Evolutionary conservation across 139 green algal species (phyloP), one percentile per base, ranked within the genome.

Genomic region (Axilococcus clingmanii): DNA sequence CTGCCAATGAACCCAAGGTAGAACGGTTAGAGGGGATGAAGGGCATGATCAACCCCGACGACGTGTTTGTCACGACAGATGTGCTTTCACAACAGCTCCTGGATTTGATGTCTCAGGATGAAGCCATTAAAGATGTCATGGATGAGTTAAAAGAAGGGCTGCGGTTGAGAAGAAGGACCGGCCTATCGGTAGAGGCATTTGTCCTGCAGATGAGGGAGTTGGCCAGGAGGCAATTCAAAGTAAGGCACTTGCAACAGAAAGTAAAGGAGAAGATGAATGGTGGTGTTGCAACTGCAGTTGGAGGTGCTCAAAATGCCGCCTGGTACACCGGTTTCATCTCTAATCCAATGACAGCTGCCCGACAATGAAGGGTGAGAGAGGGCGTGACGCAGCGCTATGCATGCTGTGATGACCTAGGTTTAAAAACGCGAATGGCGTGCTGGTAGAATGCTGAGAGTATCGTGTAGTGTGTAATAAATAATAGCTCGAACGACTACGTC

Each of bases 51-150:
- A 30, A 57, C 32, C 9, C 49, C 12, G 25, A 57, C 43, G 34
- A 29, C 11, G 49, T 30, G 9, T 44, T 57, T 44, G 29, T 57
- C n/a, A 11, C 49, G 15, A 30, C 23, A 32, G 49, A 57, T 43
- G 22, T 20, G 23, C 17, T 25, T 0, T 25, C 28, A 17, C 11
- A 32, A n/a, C 17, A 57, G 14, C 7, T 35, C 4, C 29, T 57
- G 14, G 49, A 33, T n/a, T n/a, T 30, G 19, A 15, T 31, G 7
- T n/a, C 49, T 24, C 31, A 15, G 7, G 28, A 38, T 29, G n/a
- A 40, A 19, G 49, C 49, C 31, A 15, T 43, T 12, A n/a, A 57
- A 44, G 49, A 57, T 22, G 14, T 30, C 15, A n/a, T 57, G 20
- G 37, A 14, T 11, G n/a, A 22, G 12, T 30, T 57, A 15, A 30